These are phyloP conservation scores for Ulota crispa DNA, from an alignment of 225 moss, liverwort and hornwort species.

Conservation along the genomic window DNA sequence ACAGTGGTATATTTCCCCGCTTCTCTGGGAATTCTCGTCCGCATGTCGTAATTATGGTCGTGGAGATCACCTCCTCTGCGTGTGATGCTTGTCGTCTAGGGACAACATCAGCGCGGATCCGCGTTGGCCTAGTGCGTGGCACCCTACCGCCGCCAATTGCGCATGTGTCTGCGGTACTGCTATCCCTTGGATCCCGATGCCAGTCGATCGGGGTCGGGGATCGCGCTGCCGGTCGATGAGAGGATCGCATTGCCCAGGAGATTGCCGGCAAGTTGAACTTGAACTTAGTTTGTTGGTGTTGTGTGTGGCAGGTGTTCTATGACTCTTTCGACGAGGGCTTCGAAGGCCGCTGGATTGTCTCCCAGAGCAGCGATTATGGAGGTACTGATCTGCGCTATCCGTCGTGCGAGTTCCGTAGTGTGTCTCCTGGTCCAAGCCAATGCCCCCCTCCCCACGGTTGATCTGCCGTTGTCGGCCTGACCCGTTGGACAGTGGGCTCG, in stretches of 20 bases:
- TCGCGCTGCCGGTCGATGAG: not conserved
- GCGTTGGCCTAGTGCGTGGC: no score
- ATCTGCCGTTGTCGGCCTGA: not conserved
- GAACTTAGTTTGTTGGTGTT: not conserved
- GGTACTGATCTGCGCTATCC: conserved; percentile 29
- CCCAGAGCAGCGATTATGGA: conserved; percentile 84
- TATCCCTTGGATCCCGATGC: not conserved
- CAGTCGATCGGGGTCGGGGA: not conserved
- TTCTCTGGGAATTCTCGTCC: not conserved
- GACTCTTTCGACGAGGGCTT: conserved; percentile 84
- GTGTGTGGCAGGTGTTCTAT: conserved; percentile 68
- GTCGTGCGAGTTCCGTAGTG: not conserved
- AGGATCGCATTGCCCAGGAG: not conserved
- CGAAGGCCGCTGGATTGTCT: conserved; percentile 86
- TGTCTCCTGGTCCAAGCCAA: not conserved
- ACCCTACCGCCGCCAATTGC: not conserved
- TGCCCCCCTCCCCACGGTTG: not conserved
- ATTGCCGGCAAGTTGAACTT: not conserved
- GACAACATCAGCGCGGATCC: no score
- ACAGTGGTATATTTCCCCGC: not conserved
- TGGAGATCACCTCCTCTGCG: not conserved
- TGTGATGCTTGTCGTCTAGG: not conserved
- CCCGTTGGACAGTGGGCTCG: not conserved
- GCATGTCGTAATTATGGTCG: not conserved
- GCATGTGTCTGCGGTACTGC: not conserved